Evolutionary conservation across 2,329 filamentous ascomycete genomes (phyloP).

Genomic region (Penicillium sp.): DNA sequence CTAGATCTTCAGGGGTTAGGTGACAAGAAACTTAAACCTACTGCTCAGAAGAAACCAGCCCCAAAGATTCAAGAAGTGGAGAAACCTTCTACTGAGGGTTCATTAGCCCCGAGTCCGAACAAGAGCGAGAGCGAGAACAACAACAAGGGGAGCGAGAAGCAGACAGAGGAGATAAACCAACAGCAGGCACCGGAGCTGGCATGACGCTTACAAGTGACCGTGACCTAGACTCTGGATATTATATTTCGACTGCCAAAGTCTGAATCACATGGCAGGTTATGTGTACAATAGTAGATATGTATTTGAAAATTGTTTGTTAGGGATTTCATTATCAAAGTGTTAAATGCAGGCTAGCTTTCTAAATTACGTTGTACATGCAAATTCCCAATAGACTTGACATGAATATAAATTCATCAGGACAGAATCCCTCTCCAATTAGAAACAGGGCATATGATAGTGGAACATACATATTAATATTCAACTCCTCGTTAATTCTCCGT

Average conservation of each 20-base stretch:
- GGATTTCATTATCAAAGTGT: not conserved
- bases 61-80: not conserved
- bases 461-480: not conserved
- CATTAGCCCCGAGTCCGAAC: not conserved
- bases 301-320: not conserved
- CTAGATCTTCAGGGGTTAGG: conserved; percentile 41
- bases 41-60: not conserved
- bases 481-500: not conserved
- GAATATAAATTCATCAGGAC: not conserved
- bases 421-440: not conserved
- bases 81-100: not conserved
- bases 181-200: conserved; percentile 4
- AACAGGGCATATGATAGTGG: not conserved
- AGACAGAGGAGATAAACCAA: not conserved
- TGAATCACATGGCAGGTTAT: conserved; percentile 3
- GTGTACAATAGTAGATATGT: not conserved
- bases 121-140: not conserved
- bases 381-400: not conserved
- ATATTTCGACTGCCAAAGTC: conserved; percentile 10
- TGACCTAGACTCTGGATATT: conserved; percentile 1
- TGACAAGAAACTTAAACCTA: conserved; percentile 16
- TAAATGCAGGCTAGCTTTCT: not conserved
- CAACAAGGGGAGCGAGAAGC: not conserved
- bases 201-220: not conserved
- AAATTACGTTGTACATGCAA: not conserved